phyloP scores from a whole-genome alignment of 805 yeast genomes.

The Myxozyma neotropica region DNA sequence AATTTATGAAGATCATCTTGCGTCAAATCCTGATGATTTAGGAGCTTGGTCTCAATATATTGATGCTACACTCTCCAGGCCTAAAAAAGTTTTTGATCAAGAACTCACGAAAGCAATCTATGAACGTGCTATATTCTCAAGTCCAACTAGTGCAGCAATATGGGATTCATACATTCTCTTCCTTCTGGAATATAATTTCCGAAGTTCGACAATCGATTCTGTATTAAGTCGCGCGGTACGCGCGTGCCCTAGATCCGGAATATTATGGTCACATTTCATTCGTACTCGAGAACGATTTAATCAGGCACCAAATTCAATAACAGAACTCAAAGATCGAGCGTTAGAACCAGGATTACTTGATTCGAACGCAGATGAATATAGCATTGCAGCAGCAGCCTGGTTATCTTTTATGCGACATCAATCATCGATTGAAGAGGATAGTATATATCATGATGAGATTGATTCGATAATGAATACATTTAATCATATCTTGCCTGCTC shows the following conservation, averaged over 20 bases:
- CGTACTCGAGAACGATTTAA: slow-evolving; percentile 21
- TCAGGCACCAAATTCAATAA: slow-evolving; percentile 3
- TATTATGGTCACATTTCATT: slow-evolving; percentile 36
- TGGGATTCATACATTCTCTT: slow-evolving; percentile 41
- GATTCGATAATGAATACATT: background rate
- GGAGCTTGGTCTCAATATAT: slow-evolving; percentile 38
- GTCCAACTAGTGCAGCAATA: slow-evolving; percentile 30
- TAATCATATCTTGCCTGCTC: background rate
- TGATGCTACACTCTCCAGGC: slow-evolving; percentile 33
- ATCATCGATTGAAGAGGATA: no score
- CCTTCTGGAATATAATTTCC: slow-evolving; percentile 27
- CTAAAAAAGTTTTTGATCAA: slow-evolving; percentile 24
- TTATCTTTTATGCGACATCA: slow-evolving; percentile 17
- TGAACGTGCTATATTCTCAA: slow-evolving; percentile 36
- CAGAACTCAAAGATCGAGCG: slow-evolving; percentile 22
- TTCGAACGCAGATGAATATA: slow-evolving; percentile 17
- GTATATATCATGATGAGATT: background rate
- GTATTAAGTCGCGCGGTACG: slow-evolving; percentile 33
- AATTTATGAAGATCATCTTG: slow-evolving; percentile 32
- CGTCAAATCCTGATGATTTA: slow-evolving; percentile 4
- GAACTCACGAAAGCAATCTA: slow-evolving; percentile 34
- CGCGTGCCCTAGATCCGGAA: slow-evolving; percentile 38
- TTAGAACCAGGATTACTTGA: slow-evolving; percentile 15
- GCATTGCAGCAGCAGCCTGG: slow-evolving; percentile 21
- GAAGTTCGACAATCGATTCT: slow-evolving; percentile 6